Conservation (phyloP, 768 basidiomycete species). For the Rhizopogon vulgaris region DNA sequence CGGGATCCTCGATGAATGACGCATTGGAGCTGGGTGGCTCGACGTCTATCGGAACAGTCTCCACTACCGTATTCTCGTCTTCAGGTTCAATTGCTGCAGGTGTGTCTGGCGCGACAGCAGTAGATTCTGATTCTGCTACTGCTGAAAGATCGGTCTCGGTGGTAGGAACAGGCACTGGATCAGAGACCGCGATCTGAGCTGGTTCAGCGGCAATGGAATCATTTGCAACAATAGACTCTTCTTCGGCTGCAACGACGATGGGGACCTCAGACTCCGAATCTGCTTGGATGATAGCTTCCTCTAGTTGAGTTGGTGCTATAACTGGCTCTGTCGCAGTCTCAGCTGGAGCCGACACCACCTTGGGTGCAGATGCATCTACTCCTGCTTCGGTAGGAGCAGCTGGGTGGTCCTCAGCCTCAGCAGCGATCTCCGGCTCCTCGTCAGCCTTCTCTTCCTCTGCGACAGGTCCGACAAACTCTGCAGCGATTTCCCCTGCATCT, state of each 20-base stretch:
- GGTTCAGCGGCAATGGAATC: not conserved
- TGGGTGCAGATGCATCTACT: not conserved
- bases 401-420: not conserved
- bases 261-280: not conserved
- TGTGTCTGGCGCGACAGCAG: not conserved
- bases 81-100: not conserved
- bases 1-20: constrained; percentile 2
- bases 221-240: not conserved
- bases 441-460: not conserved
- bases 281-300: not conserved
- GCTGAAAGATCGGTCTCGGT: not conserved
- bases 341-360: not conserved
- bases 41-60: not conserved
- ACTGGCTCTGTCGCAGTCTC: not conserved
- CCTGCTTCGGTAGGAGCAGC: not conserved
- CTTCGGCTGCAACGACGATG: not conserved
- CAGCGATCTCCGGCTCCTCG: not conserved
- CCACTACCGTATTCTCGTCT: not conserved
- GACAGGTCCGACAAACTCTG: not conserved
- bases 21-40: constrained; percentile 1
- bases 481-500: not conserved
- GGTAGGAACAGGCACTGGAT: not conserved
- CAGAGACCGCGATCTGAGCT: not conserved
- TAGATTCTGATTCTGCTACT: not conserved
- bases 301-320: not conserved